These are phyloP conservation scores for Fusarium cicatricum DNA, from an alignment of 2,329 filamentous ascomycete genomes.

Conservation along the genomic window DNA sequence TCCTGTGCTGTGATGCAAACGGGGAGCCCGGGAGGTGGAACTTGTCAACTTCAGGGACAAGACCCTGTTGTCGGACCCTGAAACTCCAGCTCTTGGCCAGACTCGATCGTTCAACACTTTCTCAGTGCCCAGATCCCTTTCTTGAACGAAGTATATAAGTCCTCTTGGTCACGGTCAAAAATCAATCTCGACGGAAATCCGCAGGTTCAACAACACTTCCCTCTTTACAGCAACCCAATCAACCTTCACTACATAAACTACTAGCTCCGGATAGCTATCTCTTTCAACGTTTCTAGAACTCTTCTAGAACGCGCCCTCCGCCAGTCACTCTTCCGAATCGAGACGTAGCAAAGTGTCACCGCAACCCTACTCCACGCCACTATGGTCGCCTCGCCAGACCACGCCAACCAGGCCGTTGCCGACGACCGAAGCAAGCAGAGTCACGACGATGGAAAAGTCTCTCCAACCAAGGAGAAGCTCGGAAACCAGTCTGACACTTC, in stretches of 20 bases:
- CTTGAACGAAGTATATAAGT: neutral
- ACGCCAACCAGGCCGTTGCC: neutral
- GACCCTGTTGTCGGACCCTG: neutral
- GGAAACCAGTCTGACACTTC: neutral
- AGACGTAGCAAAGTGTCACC: neutral
- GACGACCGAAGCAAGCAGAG: neutral
- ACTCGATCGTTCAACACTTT: neutral
- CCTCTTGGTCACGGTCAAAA: neutral
- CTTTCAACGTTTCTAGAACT: neutral
- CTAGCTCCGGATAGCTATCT: neutral
- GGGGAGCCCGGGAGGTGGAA: constrained; percentile 10
- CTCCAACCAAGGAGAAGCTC: neutral
- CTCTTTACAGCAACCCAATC: neutral
- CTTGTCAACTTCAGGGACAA: neutral
- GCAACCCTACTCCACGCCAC: neutral
- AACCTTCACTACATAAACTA: neutral
- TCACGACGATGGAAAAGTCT: neutral
- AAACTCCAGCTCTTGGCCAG: neutral
- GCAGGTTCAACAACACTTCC: too few relatives aligned
- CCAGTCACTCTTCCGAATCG: neutral
- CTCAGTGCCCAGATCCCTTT: neutral
- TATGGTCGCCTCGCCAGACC: neutral
- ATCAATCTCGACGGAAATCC: too few relatives aligned
- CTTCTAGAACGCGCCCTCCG: constrained; percentile 3
- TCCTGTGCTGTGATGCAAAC: neutral